Conservation (phyloP, 2,329 filamentous ascomycete species). For the Cladophialophora chaetospira region DNA sequence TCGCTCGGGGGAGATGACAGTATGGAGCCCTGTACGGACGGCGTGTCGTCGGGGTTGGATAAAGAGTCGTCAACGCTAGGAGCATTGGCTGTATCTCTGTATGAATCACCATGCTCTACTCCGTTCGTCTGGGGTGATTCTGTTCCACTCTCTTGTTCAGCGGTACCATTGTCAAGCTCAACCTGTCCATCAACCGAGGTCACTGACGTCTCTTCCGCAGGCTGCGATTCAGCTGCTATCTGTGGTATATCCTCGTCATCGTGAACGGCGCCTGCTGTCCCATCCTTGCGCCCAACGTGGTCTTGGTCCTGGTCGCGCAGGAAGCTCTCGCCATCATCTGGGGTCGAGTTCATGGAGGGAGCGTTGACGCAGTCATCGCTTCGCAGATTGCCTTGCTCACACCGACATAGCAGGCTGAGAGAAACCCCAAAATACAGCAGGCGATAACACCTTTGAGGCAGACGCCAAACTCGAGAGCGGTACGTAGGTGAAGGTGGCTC, state of each 20-base stretch:
- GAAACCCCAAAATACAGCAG: no score
- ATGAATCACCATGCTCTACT: conserved; percentile 6
- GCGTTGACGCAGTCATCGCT: conserved; percentile 30
- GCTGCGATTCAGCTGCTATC: conserved; percentile 13
- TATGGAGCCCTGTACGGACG: conserved; percentile 69
- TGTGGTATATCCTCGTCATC: conserved; percentile 36
- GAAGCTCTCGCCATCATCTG: conserved; percentile 62
- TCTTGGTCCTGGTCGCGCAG: conserved; percentile 55
- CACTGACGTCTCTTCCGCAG: neutral
- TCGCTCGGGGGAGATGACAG: conserved; percentile 50
- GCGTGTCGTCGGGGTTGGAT: conserved; percentile 80
- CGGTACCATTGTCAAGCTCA: conserved; percentile 28
- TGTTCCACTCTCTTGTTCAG: conserved; percentile 7
- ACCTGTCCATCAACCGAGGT: conserved; percentile 11
- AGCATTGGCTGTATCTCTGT: conserved; percentile 31
- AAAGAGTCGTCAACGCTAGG: conserved; percentile 65
- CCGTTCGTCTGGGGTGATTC: neutral
- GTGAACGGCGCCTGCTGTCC: conserved; percentile 26
- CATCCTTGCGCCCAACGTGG: conserved; percentile 43
- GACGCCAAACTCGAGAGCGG: conserved; percentile 1
- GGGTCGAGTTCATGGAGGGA: conserved; percentile 69
- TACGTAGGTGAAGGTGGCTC: no score
- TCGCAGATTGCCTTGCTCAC: conserved; percentile 9
- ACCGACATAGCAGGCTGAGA: no score
- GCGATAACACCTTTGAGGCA: neutral